Evolutionary conservation across 495 filamentous ascomycete genomes (phyloP), one percentile per base, ranked within the genome.

Genomic region (Sporormia fimetaria): DNA sequence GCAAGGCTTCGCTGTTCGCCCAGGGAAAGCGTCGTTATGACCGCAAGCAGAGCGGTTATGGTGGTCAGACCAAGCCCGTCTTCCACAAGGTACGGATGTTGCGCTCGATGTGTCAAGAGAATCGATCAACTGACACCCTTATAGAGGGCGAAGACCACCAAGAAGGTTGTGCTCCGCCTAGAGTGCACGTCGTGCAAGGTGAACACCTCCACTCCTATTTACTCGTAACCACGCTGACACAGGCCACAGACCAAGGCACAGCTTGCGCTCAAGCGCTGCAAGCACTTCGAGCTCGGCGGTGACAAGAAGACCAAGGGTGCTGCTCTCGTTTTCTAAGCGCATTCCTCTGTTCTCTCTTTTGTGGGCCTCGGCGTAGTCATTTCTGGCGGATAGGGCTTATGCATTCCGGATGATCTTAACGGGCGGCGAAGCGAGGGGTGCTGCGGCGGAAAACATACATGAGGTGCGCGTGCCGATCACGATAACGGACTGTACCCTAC

Each of bases 291-390:
- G 73, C 70, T 96, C 62, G 88, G 90, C 78, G 92, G 92, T 73
- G 92, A 99, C 80, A 99, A 99, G 86, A 99, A 99, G 86, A 99
- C 92, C 63, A 99, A 99, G 83, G 92, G 92, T 80, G 90, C 90
- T 60, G 92, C 92, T 57, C 76, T 99, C 60, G 92, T 99, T 57
- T 99, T 96, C 74, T 99, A 90, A 47, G 36, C 44, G 41, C 25
- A 18, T 55, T 45, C 52, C 27, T 37, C 43, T 42, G 34, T 45
- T 15, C 28, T 38, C 31, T 29, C 34, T 38, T 29, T 37, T 38
- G 37, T 38, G 37, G 45, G 23, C 45, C 33, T 49, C 39, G 45
- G 45, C 45, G 45, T 42, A 49, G 45, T 49, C 38, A 37, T 49
- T 39, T 36, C 22, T 28, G 38, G 45, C 20, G 34, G 43, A 38